These are phyloP conservation scores for Filobasidium floriforme DNA, from an alignment of 768 basidiomycete species.

Conservation along the genomic window DNA sequence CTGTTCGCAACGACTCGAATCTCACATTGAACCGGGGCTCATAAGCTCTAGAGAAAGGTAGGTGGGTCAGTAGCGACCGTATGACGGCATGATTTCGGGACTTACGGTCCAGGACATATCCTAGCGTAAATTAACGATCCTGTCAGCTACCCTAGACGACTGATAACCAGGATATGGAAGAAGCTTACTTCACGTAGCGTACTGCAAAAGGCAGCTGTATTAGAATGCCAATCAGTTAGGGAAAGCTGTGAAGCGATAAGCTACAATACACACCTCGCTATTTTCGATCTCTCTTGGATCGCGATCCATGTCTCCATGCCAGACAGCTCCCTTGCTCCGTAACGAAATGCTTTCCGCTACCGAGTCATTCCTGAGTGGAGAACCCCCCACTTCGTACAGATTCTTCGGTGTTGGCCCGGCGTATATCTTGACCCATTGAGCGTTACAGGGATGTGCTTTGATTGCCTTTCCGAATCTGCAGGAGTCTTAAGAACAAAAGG, in stretches of 20 bases:
- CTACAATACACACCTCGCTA: too few relatives aligned
- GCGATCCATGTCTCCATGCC: conserved; percentile 8
- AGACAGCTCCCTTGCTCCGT: conserved; percentile 2
- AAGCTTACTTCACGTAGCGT: conserved; percentile 19
- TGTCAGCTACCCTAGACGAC: not conserved
- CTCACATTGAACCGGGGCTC: conserved; percentile 23
- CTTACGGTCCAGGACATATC: conserved; percentile 22
- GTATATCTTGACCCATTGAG: conserved; percentile 20
- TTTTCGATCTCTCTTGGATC: too few relatives aligned
- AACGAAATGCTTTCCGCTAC: conserved; percentile 8
- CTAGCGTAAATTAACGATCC: not conserved
- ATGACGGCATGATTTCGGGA: not conserved
- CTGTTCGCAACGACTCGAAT: not conserved
- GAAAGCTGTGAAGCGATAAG: too few relatives aligned
- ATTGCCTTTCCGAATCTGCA: conserved; percentile 19
- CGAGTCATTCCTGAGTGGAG: conserved; percentile 20
- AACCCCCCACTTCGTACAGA: conserved; percentile 18
- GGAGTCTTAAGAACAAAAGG: not conserved
- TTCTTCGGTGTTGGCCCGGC: conserved; percentile 21
- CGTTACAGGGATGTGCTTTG: conserved; percentile 29
- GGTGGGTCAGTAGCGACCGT: not conserved
- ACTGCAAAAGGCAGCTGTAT: conserved; percentile 10
- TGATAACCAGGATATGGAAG: not conserved
- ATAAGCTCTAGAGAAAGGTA: conserved; percentile 16
- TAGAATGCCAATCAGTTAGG: too few relatives aligned